A percentile compares a stretch with the other conserved stretches of the same genome.
phyloP scores from a whole-genome alignment of 176 grass and related monocot species.

The Rhynchospora tenuis region DNA sequence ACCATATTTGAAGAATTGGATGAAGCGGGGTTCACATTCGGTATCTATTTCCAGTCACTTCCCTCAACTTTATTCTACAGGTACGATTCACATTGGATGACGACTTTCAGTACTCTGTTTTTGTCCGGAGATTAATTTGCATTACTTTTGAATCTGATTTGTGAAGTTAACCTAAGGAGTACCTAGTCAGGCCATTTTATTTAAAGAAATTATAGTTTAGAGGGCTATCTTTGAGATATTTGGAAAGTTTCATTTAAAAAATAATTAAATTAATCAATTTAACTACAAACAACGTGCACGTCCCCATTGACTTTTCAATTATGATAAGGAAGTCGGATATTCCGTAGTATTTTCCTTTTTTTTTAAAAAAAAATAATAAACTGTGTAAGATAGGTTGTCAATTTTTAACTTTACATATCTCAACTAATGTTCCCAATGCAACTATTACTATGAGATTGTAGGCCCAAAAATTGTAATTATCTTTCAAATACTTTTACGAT shows the following conservation, averaged over 20 bases:
- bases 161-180: neutral
- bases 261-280: neutral
- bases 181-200: neutral
- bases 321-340: too few relatives aligned
- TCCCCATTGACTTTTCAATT: too few relatives aligned
- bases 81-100: constrained; percentile 3
- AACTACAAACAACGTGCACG: neutral
- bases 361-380: too few relatives aligned
- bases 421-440: too few relatives aligned
- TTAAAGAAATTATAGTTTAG: neutral
- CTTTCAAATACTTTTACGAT: too few relatives aligned
- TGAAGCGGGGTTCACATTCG: constrained; percentile 54
- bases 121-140: too few relatives aligned
- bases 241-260: neutral
- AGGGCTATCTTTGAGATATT: neutral
- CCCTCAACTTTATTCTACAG: constrained; percentile 63
- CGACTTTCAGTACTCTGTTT: neutral
- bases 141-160: neutral
- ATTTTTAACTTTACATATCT: too few relatives aligned
- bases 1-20: constrained; percentile 84
- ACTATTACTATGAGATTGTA: too few relatives aligned
- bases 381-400: too few relatives aligned
- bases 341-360: too few relatives aligned
- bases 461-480: too few relatives aligned
- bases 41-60: constrained; percentile 76